Conservation (phyloP, 1,139 yeast genomes). For the Taphrina communis region DNA sequence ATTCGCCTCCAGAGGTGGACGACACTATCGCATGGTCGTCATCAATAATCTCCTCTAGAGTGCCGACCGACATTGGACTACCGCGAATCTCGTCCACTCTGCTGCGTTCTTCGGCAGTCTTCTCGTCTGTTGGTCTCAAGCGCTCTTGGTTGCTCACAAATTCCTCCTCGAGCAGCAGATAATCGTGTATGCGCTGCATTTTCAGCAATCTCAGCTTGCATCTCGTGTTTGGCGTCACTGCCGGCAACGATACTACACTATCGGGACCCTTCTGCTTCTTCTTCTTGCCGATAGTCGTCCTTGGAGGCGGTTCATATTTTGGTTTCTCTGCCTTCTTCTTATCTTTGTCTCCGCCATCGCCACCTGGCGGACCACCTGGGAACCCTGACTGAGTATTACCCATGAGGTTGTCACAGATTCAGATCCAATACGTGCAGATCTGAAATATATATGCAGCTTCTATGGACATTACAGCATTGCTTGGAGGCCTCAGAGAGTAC, state of each 20-base stretch:
- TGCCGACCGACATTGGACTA: slow-evolving; percentile 95
- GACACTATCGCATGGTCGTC: slow-evolving; percentile 99
- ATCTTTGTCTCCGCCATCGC: slow-evolving; percentile 20
- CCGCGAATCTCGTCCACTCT: slow-evolving; percentile 96
- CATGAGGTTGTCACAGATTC: not conserved
- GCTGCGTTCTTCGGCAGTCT: slow-evolving; percentile 93
- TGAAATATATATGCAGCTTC: no score
- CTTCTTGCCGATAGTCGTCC: slow-evolving; percentile 87
- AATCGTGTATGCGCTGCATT: slow-evolving; percentile 96
- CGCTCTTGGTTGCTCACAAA: slow-evolving; percentile 94
- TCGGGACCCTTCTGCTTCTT: slow-evolving; percentile 71
- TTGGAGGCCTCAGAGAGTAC: not conserved
- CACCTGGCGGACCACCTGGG: slow-evolving; percentile 27
- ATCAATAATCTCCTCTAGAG: slow-evolving; percentile 93
- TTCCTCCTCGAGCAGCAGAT: slow-evolving; percentile 90
- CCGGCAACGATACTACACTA: slow-evolving; percentile 82
- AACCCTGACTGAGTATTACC: slow-evolving; percentile 40
- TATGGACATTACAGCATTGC: not conserved
- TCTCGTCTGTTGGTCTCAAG: slow-evolving; percentile 93
- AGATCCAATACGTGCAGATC: no score
- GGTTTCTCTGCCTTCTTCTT: slow-evolving; percentile 63
- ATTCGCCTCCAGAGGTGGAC: slow-evolving; percentile 94
- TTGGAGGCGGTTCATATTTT: slow-evolving; percentile 97
- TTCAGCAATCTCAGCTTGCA: slow-evolving; percentile 88
- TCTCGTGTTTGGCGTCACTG: slow-evolving; percentile 88